Percentiles rank a stretch among this genome's conserved stretches.
Evolutionary conservation across 1,284 basidiomycete genomes (phyloP).

Genomic region (Cryptococcus sp.): DNA sequence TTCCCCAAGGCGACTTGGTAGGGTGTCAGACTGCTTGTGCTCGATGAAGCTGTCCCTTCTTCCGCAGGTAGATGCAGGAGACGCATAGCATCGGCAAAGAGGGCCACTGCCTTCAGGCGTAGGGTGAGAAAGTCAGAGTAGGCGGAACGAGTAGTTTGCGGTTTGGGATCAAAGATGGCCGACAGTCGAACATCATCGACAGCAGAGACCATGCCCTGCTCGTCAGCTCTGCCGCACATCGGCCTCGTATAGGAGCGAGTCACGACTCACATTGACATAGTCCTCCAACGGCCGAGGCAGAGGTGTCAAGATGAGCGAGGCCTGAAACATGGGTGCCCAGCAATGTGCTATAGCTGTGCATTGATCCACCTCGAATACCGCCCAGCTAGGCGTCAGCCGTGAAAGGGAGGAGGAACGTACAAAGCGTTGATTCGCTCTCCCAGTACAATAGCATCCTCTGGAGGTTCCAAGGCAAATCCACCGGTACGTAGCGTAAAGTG

Average conservation of each 20-base stretch:
- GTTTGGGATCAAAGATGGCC: constrained; percentile 9
- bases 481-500: constrained; percentile 19
- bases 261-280: constrained; percentile 11
- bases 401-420: constrained; percentile 3
- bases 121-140: constrained; percentile 17
- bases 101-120: constrained; percentile 22
- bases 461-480: constrained; percentile 17
- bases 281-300: constrained; percentile 27
- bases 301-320: constrained; percentile 27
- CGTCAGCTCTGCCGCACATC: too few relatives aligned
- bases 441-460: constrained; percentile 22
- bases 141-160: not conserved
- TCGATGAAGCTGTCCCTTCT: too few relatives aligned
- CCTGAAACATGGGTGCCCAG: constrained; percentile 27
- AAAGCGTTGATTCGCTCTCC: constrained; percentile 26
- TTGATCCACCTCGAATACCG: constrained; percentile 28
- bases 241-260: not conserved
- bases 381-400: constrained; percentile 22
- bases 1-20: too few relatives aligned
- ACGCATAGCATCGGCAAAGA: constrained; percentile 14
- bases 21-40: not conserved
- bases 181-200: constrained; percentile 19
- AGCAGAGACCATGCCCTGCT: constrained; percentile 17
- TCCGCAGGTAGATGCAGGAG: constrained; percentile 19
- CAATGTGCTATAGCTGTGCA: constrained; percentile 28